Conservation (phyloP, 2,329 filamentous ascomycete genomes). For the Thelonectria blattea region DNA sequence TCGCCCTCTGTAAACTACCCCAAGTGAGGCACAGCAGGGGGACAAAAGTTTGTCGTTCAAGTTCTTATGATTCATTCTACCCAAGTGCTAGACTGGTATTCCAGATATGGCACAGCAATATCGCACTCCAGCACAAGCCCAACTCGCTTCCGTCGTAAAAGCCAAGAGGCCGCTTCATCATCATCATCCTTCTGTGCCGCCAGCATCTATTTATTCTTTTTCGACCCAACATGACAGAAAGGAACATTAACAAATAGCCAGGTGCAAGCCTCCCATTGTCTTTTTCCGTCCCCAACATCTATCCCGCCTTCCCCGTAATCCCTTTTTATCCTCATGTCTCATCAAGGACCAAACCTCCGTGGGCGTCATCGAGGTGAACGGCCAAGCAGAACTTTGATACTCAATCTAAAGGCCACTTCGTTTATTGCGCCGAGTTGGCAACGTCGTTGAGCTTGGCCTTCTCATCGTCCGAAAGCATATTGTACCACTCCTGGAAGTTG, state of each 20-base stretch:
- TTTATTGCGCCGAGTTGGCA: constrained; percentile 46
- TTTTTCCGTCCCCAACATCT: neutral
- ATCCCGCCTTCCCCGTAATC: neutral
- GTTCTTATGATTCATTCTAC: neutral
- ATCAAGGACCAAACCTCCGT: neutral
- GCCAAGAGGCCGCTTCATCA: constrained; percentile 3
- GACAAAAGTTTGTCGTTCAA: too few species aligned
- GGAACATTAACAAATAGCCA: constrained; percentile 11
- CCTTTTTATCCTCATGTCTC: neutral
- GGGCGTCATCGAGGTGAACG: neutral
- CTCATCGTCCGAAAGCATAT: constrained; percentile 60
- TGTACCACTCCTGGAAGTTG: constrained; percentile 64
- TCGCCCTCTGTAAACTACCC: too few species aligned
- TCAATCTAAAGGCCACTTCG: constrained; percentile 13
- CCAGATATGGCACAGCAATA: neutral
- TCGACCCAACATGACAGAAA: constrained; percentile 4
- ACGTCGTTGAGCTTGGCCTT: constrained; percentile 62
- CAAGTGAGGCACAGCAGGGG: too few species aligned
- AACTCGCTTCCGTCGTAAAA: constrained; percentile 31
- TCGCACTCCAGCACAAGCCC: constrained; percentile 29
- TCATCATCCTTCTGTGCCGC: constrained; percentile 5
- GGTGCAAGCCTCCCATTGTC: constrained; percentile 5
- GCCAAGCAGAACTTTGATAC: neutral
- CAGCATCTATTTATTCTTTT: constrained; percentile 24
- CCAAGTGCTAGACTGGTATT: neutral